phyloP scores from a whole-genome alignment of 768 basidiomycete genomes.

The Boletus bicolor region DNA sequence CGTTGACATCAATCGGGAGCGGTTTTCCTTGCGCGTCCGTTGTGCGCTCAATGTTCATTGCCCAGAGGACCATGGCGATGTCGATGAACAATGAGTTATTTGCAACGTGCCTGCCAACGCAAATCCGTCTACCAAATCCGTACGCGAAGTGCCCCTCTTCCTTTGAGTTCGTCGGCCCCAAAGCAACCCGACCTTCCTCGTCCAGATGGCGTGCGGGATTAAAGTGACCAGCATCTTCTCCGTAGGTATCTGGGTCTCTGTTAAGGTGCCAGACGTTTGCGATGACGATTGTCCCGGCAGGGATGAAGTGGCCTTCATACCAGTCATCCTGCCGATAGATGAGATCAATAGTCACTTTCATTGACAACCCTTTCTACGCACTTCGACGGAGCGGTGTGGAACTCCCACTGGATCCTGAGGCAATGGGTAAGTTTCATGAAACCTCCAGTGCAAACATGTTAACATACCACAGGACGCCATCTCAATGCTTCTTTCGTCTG shows the following conservation, averaged over 20 bases:
- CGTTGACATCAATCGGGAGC: constrained; percentile 3
- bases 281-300: constrained; percentile 15
- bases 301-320: constrained; percentile 24
- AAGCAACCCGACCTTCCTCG: neutral
- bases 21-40: constrained; percentile 1
- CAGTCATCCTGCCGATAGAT: constrained; percentile 17
- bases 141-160: constrained; percentile 16
- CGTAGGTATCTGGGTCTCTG: constrained; percentile 40
- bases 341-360: neutral
- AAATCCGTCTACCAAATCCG: constrained; percentile 21
- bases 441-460: neutral
- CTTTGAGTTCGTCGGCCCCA: constrained; percentile 1
- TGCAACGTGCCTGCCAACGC: constrained; percentile 34
- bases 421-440: neutral
- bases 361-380: neutral
- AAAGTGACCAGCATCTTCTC: constrained; percentile 42
- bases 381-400: constrained; percentile 1
- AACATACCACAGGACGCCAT: constrained; percentile 5
- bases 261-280: constrained; percentile 34
- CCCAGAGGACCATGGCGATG: constrained; percentile 31
- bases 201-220: constrained; percentile 31
- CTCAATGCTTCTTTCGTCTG: constrained; percentile 9
- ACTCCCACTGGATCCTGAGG: constrained; percentile 2
- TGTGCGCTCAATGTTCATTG: constrained; percentile 16
- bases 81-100: constrained; percentile 34